phyloP scores from a whole-genome alignment of 129 eudicot genomes.

The Solidago caesia region DNA sequence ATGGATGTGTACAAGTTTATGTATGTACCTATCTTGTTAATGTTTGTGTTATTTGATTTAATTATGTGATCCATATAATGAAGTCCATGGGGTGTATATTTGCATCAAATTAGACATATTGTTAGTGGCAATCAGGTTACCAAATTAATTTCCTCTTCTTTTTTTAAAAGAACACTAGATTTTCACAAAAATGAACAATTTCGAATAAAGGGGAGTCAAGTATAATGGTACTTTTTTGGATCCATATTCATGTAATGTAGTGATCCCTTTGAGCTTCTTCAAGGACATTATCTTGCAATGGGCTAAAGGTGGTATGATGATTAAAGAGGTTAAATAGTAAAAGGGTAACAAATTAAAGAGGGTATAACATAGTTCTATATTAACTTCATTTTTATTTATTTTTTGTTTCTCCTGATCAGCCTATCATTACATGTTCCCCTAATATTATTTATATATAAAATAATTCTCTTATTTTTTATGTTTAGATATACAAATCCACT shows the following conservation, averaged over 20 bases:
- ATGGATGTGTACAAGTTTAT: constrained; percentile 7
- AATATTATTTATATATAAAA: too few species aligned
- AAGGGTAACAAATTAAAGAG: too few species aligned
- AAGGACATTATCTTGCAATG: background rate
- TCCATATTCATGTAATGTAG: constrained; percentile 2
- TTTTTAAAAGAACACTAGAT: background rate
- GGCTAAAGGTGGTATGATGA: background rate
- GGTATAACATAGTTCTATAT: too few species aligned
- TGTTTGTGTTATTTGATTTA: constrained; percentile 4
- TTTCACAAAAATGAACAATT: background rate
- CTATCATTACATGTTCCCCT: too few species aligned
- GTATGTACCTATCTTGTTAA: background rate
- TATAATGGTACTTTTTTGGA: constrained; percentile 1
- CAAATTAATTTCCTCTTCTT: background rate
- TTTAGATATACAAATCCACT: too few species aligned
- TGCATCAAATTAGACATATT: constrained; percentile 1
- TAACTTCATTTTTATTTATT: background rate
- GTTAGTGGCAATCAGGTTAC: constrained; percentile 3
- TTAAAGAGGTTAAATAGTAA: background rate
- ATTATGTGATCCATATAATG: constrained; percentile 11
- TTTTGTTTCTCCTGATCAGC: too few species aligned
- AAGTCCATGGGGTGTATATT: background rate
- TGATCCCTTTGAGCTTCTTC: background rate
- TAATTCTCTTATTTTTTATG: too few species aligned
- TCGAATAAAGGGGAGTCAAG: background rate